These are phyloP conservation scores for Apophysomyces elegans DNA, from an alignment of 371 early-diverging fungal genomes.

Conservation along the genomic window DNA sequence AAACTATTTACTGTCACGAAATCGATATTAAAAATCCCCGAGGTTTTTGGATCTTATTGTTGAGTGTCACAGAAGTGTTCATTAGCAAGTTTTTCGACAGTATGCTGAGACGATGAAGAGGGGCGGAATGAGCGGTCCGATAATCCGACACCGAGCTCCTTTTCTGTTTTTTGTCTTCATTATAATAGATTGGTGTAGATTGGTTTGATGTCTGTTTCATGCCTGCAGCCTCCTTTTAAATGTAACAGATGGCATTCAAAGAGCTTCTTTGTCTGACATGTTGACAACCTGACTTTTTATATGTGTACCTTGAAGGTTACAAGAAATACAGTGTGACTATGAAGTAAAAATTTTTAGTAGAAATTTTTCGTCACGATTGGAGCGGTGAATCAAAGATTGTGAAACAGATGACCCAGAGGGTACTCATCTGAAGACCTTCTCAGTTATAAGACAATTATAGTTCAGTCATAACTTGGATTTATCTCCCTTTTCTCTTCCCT, in stretches of 20 bases:
- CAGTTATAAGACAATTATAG: constrained; percentile 7
- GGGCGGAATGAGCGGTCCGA: constrained; percentile 7
- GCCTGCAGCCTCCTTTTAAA: too few relatives aligned
- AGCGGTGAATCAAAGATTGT: neutral
- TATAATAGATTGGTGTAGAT: neutral
- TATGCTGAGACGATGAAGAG: too few relatives aligned
- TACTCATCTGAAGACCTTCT: constrained; percentile 9
- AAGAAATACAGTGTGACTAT: neutral
- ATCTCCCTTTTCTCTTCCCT: neutral
- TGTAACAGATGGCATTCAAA: too few relatives aligned
- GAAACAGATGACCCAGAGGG: constrained; percentile 9
- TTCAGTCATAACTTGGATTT: neutral
- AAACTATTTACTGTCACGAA: too few relatives aligned
- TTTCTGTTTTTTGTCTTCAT: neutral
- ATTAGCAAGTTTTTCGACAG: too few relatives aligned
- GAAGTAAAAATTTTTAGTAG: neutral
- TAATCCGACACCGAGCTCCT: neutral
- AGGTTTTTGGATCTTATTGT: too few relatives aligned
- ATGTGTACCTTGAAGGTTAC: neutral
- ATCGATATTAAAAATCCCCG: too few relatives aligned
- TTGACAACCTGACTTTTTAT: neutral
- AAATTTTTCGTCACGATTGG: constrained; percentile 3
- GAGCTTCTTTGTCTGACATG: neutral
- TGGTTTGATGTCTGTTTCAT: too few relatives aligned
- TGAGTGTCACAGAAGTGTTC: too few relatives aligned